Evolutionary conservation across 805 yeast species (phyloP).

Genomic region (Lipomyces orientalis): DNA sequence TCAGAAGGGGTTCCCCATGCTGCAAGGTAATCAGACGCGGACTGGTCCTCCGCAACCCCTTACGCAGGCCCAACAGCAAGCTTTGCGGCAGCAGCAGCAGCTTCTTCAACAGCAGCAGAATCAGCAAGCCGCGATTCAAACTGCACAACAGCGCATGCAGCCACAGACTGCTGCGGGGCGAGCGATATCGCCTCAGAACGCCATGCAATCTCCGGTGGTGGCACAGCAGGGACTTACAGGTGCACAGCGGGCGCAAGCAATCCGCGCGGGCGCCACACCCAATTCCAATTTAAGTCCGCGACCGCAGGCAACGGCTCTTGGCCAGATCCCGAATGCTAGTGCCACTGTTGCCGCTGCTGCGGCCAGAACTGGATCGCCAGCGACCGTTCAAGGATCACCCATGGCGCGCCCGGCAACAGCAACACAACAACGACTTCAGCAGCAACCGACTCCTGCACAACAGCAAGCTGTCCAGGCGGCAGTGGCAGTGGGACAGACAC

Average conservation of each 20-base stretch:
- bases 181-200: slow-evolving; percentile 31
- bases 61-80: slow-evolving; percentile 31
- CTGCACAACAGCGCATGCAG: slow-evolving; percentile 24
- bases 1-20: slow-evolving; percentile 20
- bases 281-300: slow-evolving; percentile 26
- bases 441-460: slow-evolving; percentile 15
- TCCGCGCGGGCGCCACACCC: slow-evolving; percentile 17
- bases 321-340: slow-evolving; percentile 15
- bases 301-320: slow-evolving; percentile 13
- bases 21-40: slow-evolving; percentile 17
- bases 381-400: slow-evolving; percentile 22
- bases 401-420: slow-evolving; percentile 33
- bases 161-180: slow-evolving; percentile 27
- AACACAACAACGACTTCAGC: slow-evolving; percentile 32
- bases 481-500: slow-evolving; percentile 5
- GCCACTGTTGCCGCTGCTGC: slow-evolving; percentile 14
- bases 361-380: slow-evolving; percentile 13
- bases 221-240: slow-evolving; percentile 11
- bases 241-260: slow-evolving; percentile 24
- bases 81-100: slow-evolving; percentile 35
- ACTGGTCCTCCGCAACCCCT: slow-evolving; percentile 17
- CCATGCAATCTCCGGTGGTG: slow-evolving; percentile 17
- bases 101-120: slow-evolving; percentile 29
- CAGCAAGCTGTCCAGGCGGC: slow-evolving; percentile 22
- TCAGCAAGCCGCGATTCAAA: slow-evolving; percentile 12